Conservation (phyloP, 441 rosid genomes). For the Mallotus repandus region DNA sequence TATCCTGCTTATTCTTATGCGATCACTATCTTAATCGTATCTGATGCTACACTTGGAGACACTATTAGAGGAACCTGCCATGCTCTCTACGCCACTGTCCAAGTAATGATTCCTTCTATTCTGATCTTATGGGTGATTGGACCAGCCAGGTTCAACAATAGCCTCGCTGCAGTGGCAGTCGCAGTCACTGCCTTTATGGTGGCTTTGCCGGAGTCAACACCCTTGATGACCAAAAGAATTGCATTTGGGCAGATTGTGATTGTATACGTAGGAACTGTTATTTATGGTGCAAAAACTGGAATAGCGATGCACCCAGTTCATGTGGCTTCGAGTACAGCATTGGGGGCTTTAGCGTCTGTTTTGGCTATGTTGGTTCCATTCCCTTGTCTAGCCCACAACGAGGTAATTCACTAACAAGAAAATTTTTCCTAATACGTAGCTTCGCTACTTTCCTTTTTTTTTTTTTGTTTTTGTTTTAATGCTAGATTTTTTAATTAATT, state of each 20-base stretch:
- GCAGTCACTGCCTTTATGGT: slow-evolving; percentile 52
- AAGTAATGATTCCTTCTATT: slow-evolving; percentile 39
- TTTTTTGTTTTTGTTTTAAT: too few species aligned
- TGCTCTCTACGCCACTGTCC: slow-evolving; percentile 49
- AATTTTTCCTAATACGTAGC: neutral
- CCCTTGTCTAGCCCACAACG: slow-evolving; percentile 59
- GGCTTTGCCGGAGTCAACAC: slow-evolving; percentile 61
- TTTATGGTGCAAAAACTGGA: slow-evolving; percentile 41
- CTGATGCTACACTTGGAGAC: slow-evolving; percentile 72
- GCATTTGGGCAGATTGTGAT: slow-evolving; percentile 83
- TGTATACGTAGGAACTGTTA: slow-evolving; percentile 54
- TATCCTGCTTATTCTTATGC: slow-evolving; percentile 69
- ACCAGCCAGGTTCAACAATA: slow-evolving; percentile 40
- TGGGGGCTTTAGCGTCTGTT: slow-evolving; percentile 71
- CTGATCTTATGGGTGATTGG: slow-evolving; percentile 43
- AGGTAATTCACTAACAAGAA: slow-evolving; percentile 36
- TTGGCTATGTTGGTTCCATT: slow-evolving; percentile 64
- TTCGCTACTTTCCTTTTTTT: neutral
- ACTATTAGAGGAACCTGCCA: slow-evolving; percentile 52
- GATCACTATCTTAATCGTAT: slow-evolving; percentile 59
- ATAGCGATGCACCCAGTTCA: slow-evolving; percentile 57
- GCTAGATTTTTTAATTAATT: too few species aligned
- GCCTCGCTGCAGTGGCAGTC: slow-evolving; percentile 51
- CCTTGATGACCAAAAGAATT: slow-evolving; percentile 61
- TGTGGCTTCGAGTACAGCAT: slow-evolving; percentile 58